Conservation (phyloP, 2,329 filamentous ascomycete species). For the Fusarium nelsonii region DNA sequence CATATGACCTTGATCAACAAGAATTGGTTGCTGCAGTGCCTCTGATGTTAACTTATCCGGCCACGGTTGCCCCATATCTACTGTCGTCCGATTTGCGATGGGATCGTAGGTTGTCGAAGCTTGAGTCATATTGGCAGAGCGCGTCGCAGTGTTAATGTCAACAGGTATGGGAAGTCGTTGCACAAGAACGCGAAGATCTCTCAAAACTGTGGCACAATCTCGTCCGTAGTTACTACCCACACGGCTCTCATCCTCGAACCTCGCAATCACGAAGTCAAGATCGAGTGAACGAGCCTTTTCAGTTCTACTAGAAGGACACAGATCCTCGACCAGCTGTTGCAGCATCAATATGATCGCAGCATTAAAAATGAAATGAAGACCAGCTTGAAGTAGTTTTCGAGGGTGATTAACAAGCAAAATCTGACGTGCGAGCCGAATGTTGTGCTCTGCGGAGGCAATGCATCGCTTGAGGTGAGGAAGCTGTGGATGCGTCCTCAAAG, state of each 20-base stretch:
- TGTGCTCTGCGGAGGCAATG: conserved; percentile 59
- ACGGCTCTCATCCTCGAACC: conserved; percentile 57
- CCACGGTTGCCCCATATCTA: conserved; percentile 44
- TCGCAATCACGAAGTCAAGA: conserved; percentile 57
- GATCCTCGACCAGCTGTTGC: conserved; percentile 57
- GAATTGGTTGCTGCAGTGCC: conserved; percentile 43
- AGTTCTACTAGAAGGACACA: conserved; percentile 45
- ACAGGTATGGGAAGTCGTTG: conserved; percentile 50
- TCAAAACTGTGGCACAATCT: conserved; percentile 56
- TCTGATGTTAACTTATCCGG: conserved; percentile 37
- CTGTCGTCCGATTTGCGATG: conserved; percentile 31
- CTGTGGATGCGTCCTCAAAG: conserved; percentile 41
- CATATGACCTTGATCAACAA: conserved; percentile 50
- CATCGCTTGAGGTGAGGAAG: conserved; percentile 55
- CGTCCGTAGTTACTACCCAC: conserved; percentile 55
- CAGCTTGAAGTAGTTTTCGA: conserved; percentile 58
- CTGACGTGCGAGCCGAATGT: conserved; percentile 59
- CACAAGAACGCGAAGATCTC: conserved; percentile 55
- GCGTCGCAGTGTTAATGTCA: conserved; percentile 10
- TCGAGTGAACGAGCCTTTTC: conserved; percentile 46
- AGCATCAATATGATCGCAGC: conserved; percentile 63
- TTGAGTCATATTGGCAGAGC: conserved; percentile 19
- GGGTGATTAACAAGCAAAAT: conserved; percentile 53
- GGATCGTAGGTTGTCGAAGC: conserved; percentile 35
- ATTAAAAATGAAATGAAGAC: conserved; percentile 64